phyloP scores from a whole-genome alignment of 352 stramenopile species.

The Thraustochytrium sp. region DNA sequence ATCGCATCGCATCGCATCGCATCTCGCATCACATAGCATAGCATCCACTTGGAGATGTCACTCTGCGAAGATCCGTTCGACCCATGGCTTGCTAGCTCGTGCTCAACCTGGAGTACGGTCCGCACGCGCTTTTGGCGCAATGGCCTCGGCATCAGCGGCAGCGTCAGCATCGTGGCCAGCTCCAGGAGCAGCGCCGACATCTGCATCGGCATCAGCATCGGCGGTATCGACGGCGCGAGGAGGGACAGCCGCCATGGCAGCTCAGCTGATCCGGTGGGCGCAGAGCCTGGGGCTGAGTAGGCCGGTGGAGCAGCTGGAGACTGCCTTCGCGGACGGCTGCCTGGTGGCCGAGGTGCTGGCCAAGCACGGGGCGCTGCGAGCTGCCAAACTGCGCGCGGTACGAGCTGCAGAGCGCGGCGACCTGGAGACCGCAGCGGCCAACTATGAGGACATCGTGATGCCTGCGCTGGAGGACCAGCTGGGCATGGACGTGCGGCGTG shows the following conservation, averaged over 20 bases:
- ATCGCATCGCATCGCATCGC: no score
- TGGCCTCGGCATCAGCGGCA: no score
- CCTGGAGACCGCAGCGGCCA: neutral
- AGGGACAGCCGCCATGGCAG: neutral
- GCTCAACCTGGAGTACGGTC: no score
- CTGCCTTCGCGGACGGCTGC: neutral
- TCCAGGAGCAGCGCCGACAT: no score
- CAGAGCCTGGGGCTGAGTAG: neutral
- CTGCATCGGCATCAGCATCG: neutral
- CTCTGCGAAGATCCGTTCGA: no score
- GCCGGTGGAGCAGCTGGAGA: neutral
- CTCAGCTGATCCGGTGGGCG: constrained; percentile 14
- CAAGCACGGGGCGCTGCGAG: neutral
- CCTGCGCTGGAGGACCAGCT: neutral
- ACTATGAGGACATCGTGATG: neutral
- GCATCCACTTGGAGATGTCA: no score
- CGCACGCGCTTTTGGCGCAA: no score
- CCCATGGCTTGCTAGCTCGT: no score
- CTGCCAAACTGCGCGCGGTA: neutral
- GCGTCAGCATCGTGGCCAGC: no score
- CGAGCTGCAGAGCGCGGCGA: neutral
- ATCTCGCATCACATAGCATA: no score
- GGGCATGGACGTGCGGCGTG: neutral
- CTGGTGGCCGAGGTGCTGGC: neutral
- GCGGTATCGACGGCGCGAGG: no score